These are phyloP conservation scores for Hyphopichia burtonii DNA, from an alignment of 1,139 yeast species.

Conservation along the genomic window DNA sequence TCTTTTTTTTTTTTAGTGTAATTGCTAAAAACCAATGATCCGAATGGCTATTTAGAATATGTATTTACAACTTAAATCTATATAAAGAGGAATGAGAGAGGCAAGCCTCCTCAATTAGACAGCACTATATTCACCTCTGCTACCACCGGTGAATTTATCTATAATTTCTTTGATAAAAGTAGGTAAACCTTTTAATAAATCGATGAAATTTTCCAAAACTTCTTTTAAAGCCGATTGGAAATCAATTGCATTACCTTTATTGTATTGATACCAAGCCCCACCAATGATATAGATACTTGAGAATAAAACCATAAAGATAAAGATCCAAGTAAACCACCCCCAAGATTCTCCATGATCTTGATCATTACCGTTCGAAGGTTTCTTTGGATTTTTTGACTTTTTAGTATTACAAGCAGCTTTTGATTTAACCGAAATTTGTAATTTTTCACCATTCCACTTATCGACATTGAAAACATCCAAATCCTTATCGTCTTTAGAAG, in stretches of 20 bases:
- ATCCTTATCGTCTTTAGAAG: constrained; percentile 25
- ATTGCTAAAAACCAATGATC: too few species aligned
- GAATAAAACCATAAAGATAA: constrained; percentile 64
- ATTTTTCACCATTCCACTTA: constrained; percentile 30
- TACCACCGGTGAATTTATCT: constrained; percentile 67
- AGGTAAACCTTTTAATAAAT: constrained; percentile 63
- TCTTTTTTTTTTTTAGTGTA: too few species aligned
- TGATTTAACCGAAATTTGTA: constrained; percentile 26
- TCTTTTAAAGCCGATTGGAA: constrained; percentile 61
- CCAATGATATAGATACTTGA: constrained; percentile 73
- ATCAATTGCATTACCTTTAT: constrained; percentile 51
- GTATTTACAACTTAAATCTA: not conserved
- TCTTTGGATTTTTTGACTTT: constrained; percentile 14
- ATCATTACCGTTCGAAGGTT: not conserved
- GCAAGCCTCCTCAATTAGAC: constrained; percentile 41
- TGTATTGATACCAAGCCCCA: constrained; percentile 75
- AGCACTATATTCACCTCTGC: constrained; percentile 90
- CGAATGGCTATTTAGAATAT: not conserved
- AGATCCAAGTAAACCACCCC: constrained; percentile 80
- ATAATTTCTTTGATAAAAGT: constrained; percentile 68
- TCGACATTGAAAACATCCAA: constrained; percentile 23
- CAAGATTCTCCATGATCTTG: constrained; percentile 49
- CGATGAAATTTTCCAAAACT: constrained; percentile 66
- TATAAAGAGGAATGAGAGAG: not conserved
- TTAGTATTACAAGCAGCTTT: constrained; percentile 38